Evolutionary conservation across 257 asterid species (phyloP).

Genomic region (Linderniella brevidens): DNA sequence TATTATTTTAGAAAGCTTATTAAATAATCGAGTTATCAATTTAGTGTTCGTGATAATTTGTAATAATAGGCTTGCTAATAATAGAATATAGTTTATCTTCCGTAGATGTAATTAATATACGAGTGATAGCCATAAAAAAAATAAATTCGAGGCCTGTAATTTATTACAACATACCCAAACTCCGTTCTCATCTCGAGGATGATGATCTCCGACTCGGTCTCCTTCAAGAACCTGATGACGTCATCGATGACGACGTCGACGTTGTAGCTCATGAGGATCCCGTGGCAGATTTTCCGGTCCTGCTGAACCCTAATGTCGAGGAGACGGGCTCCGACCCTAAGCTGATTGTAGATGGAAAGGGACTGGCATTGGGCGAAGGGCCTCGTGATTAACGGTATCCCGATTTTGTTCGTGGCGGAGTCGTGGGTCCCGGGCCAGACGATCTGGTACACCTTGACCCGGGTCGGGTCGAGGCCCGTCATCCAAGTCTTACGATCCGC

Average conservation of each 20-base stretch:
- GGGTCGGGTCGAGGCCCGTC: slow-evolving; percentile 33
- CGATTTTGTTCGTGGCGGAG: slow-evolving; percentile 78
- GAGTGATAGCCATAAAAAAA: no score
- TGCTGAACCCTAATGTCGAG: slow-evolving; percentile 73
- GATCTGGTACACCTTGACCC: slow-evolving; percentile 35
- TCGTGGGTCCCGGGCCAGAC: slow-evolving; percentile 98
- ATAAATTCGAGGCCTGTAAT: no score
- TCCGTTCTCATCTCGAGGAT: slow-evolving; percentile 76
- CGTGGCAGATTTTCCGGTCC: slow-evolving; percentile 65
- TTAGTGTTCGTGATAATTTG: no score
- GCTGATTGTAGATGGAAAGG: slow-evolving; percentile 59
- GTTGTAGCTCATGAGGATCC: slow-evolving; percentile 40
- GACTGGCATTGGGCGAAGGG: slow-evolving; percentile 78
- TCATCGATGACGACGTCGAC: slow-evolving; percentile 49
- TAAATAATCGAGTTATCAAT: no score
- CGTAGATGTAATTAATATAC: no score
- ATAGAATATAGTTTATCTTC: no score
- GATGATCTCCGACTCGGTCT: slow-evolving; percentile 57
- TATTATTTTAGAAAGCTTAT: no score
- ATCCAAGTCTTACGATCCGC: slow-evolving; percentile 66
- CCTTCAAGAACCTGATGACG: slow-evolving; percentile 40
- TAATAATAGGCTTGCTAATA: no score
- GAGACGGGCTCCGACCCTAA: slow-evolving; percentile 44
- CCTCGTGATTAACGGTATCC: slow-evolving; percentile 50
- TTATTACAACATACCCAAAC: slow-evolving; percentile 42